phyloP scores from a whole-genome alignment of 2,329 filamentous ascomycete genomes.

The Sphaceloma murrayae region DNA sequence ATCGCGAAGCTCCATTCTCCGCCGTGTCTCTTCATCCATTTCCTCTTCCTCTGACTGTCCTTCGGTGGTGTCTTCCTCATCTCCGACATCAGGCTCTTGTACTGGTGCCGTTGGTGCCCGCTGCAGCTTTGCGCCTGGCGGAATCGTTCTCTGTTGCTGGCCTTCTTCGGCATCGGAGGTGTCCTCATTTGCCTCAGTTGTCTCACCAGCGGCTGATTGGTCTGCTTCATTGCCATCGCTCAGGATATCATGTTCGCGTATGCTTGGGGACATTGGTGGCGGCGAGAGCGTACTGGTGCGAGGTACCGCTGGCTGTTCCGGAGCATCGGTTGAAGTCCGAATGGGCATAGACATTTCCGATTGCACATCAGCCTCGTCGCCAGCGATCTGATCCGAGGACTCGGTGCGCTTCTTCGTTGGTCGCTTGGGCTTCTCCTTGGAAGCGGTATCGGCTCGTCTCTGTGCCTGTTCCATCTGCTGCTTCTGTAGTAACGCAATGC shows the following conservation, averaged over 20 bases:
- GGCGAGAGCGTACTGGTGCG: constrained; percentile 16
- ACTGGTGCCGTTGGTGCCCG: constrained; percentile 35
- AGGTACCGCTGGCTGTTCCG: constrained; percentile 28
- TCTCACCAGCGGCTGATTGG: constrained; percentile 53
- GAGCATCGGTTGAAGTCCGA: constrained; percentile 8
- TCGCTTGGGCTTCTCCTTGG: constrained; percentile 80
- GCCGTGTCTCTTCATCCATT: constrained; percentile 74
- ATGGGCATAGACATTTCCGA: constrained; percentile 31
- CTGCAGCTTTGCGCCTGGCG: constrained; percentile 31
- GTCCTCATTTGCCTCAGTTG: constrained; percentile 52
- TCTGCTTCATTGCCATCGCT: constrained; percentile 59
- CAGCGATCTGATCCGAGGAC: constrained; percentile 31
- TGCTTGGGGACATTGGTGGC: not conserved
- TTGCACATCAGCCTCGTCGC: constrained; percentile 28
- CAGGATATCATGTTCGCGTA: constrained; percentile 42
- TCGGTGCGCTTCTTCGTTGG: constrained; percentile 56
- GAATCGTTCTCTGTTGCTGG: constrained; percentile 27
- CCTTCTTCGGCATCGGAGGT: constrained; percentile 63
- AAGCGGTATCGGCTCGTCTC: constrained; percentile 64
- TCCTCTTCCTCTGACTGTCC: constrained; percentile 62
- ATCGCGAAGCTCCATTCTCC: constrained; percentile 79
- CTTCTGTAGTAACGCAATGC: constrained; percentile 86
- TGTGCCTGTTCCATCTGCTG: constrained; percentile 86
- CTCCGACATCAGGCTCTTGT: constrained; percentile 38
- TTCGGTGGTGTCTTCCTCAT: constrained; percentile 39